Base-by-base conservation (phyloP, 2,329 filamentous ascomycete species). In the Diplodia intermedia region DNA sequence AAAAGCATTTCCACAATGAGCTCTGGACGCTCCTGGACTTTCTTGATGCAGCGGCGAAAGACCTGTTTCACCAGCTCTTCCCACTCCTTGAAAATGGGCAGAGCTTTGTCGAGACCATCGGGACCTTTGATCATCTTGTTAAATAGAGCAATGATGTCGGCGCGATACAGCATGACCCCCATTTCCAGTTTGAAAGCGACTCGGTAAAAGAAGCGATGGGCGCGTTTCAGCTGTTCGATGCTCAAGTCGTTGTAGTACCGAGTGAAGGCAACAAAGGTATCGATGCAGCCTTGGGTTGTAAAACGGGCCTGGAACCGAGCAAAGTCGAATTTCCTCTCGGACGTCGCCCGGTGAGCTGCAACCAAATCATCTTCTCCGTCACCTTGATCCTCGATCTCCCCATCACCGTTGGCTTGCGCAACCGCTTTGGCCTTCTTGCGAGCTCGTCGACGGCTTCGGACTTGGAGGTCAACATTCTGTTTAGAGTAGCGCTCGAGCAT, bases 121-220 rank as follows among this genome's bases (percentile, higher is more conserved):
- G 92, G 91, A 0, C 94, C 94, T 77, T 96, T 96, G 78, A 98
- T 91, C 88, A 99, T 94, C 75, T 89, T 90, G 76, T 97, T 89
- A 61, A 99, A 89, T 1, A 98, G 84, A 53, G 91, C 89, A 56
- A 99, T 88, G 43, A 97, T 97, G 76, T 98, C 95, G 5, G 97
- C 87, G 11, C 94, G 89, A 79, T 93, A 98, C 1, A 99, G 84
- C 81, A 97, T 87, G 26, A 97, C 90, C 68, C 89, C 90, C 82
- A 95, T 89, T 56, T 97, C 92, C 78, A 97, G 91, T 80, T 98
- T 99, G 83, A 98, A 98, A 0, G 93, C 93, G 12, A 97, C 85
- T 0, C 94, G 90, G 75, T 98, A 96, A 75, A 99, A 94, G 78
- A 94, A 99, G 7, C 95, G 90, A 80, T 98, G 95, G 14, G 90